Conservation (phyloP, 192 early-diverging fungal genomes). For the Coemansia sp. region DNA sequence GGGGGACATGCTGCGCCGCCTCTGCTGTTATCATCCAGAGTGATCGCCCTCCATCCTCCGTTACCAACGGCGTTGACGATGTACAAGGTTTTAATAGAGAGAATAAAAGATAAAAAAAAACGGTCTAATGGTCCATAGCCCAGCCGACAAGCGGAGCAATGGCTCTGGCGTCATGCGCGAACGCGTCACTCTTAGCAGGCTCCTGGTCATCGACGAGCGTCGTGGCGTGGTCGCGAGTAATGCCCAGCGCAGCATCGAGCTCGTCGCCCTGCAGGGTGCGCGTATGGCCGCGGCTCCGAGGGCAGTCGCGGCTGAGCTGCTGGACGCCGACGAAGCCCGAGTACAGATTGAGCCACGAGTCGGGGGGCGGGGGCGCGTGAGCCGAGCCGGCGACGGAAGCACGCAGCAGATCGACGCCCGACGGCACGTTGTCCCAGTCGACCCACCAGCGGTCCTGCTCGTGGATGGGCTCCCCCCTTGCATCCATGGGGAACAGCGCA, state of each 20-base stretch:
- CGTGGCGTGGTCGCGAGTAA: slow-evolving; percentile 18
- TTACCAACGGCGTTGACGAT: background rate
- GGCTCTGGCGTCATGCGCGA: slow-evolving; percentile 6
- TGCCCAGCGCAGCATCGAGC: slow-evolving; percentile 18
- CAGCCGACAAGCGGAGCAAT: slow-evolving; percentile 48
- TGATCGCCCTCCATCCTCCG: background rate
- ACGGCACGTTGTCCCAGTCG: slow-evolving; percentile 40
- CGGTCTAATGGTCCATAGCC: slow-evolving; percentile 29
- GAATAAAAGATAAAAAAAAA: background rate
- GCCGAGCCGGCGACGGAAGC: background rate
- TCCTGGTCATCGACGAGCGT: slow-evolving; percentile 21
- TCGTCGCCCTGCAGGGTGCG: slow-evolving; percentile 28
- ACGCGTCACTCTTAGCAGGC: background rate
- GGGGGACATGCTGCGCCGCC: background rate
- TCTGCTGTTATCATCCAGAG: background rate
- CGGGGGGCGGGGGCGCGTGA: background rate
- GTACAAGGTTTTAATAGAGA: background rate
- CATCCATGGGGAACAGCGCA: slow-evolving; percentile 37
- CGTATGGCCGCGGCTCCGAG: slow-evolving; percentile 15
- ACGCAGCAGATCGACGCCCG: slow-evolving; percentile 45
- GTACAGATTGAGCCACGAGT: slow-evolving; percentile 30
- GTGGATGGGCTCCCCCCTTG: slow-evolving; percentile 19
- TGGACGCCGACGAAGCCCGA: slow-evolving; percentile 53
- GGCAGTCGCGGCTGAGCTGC: slow-evolving; percentile 13
- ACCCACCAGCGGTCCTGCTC: slow-evolving; percentile 26